phyloP scores from a whole-genome alignment of 116 monocot species.

The Phalaenopsis hybrid region DNA sequence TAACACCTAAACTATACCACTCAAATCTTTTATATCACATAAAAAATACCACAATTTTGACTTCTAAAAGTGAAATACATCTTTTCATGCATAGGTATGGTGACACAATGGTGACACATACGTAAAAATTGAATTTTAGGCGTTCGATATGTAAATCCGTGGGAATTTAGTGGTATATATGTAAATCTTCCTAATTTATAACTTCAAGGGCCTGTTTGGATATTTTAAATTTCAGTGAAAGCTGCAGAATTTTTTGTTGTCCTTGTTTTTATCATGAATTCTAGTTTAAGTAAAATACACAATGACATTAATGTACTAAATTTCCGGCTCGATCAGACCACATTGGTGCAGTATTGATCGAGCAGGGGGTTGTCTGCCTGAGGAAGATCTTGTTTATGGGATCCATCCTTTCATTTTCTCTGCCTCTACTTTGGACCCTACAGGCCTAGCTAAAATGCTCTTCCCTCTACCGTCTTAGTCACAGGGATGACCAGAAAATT shows the following conservation, averaged over 20 bases:
- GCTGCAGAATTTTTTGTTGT: background rate
- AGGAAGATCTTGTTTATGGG: background rate
- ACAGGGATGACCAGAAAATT: background rate
- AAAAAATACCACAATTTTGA: too few relatives aligned
- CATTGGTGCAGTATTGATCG: background rate
- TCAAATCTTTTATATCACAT: too few relatives aligned
- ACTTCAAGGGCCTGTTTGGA: background rate
- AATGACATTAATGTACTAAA: background rate
- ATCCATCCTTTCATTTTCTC: background rate
- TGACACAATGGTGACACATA: too few relatives aligned
- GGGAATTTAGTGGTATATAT: too few relatives aligned
- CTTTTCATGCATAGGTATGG: too few relatives aligned
- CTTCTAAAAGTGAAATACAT: too few relatives aligned
- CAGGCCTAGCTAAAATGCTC: background rate
- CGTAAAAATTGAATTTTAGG: too few relatives aligned
- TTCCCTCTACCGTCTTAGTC: background rate
- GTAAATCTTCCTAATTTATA: too few relatives aligned
- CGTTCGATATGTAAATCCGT: too few relatives aligned
- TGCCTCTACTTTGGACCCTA: background rate
- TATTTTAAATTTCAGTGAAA: background rate
- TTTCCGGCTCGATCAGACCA: background rate
- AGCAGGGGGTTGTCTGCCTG: background rate
- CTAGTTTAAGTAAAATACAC: background rate
- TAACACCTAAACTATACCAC: too few relatives aligned
- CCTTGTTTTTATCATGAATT: background rate